Conservation (phyloP, 257 asterid genomes). For the Misopates orontium region DNA sequence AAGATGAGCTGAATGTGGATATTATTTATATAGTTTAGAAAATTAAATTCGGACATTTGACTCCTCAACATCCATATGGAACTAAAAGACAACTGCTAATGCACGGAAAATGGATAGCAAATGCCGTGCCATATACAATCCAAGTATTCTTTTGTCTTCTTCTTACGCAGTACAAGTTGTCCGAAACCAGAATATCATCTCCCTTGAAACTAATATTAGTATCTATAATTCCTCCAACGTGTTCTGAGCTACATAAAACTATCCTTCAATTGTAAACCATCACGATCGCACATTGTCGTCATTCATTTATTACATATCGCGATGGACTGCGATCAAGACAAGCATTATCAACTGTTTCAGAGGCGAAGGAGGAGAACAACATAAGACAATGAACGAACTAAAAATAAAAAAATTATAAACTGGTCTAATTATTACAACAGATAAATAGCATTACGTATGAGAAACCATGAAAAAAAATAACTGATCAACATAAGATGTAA, state of each 20-base stretch:
- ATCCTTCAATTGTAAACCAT: constrained; percentile 19
- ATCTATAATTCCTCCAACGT: not conserved
- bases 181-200: not conserved
- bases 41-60: constrained; percentile 1
- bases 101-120: not conserved
- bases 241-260: not conserved
- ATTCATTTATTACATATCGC: not conserved
- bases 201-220: not conserved
- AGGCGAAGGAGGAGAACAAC: not conserved
- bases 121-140: not conserved
- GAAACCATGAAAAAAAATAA: not conserved
- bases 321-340: not conserved
- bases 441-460: not conserved
- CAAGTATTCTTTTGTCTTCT: not conserved
- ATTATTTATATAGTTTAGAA: not conserved
- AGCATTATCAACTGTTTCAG: constrained; percentile 3
- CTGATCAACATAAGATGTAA: no score
- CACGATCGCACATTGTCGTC: constrained; percentile 6
- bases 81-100: no score
- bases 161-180: not conserved
- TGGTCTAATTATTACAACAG: no score
- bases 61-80: not conserved
- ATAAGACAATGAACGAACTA: not conserved
- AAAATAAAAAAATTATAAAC: no score
- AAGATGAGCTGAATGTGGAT: no score